These are phyloP conservation scores for Tuber melanosporum DNA, from an alignment of 495 filamentous ascomycete genomes.

Conservation along the genomic window DNA sequence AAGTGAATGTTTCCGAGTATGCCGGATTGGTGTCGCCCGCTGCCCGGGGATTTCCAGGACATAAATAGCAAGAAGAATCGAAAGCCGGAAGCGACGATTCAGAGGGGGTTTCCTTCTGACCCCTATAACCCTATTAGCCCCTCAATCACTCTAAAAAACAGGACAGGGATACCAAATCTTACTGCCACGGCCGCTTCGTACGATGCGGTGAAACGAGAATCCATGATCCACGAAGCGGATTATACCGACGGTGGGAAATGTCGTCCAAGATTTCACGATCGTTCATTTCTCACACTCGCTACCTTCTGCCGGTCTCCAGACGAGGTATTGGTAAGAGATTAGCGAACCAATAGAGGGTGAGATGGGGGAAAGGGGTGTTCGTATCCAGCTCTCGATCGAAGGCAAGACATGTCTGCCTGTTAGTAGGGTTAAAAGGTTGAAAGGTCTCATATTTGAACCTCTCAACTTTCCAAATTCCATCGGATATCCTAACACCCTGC, in stretches of 20 bases:
- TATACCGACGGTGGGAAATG: constrained; percentile 92
- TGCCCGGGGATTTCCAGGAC: constrained; percentile 86
- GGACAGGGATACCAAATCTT: constrained; percentile 45
- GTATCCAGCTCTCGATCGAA: neutral
- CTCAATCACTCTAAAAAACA: neutral
- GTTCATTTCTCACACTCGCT: neutral
- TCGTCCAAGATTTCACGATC: constrained; percentile 67
- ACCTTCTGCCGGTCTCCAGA: neutral
- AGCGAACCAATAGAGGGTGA: neutral
- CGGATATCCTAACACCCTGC: neutral
- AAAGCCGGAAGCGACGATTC: constrained; percentile 70
- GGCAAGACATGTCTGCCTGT: neutral
- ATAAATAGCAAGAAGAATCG: constrained; percentile 90
- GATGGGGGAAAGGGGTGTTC: neutral
- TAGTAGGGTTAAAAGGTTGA: neutral
- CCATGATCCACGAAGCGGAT: constrained; percentile 82
- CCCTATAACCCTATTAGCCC: constrained; percentile 50
- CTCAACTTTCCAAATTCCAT: neutral
- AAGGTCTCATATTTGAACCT: neutral
- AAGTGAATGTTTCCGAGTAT: constrained; percentile 82
- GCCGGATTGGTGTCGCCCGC: constrained; percentile 81
- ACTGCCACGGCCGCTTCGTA: constrained; percentile 98
- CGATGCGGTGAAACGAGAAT: constrained; percentile 91
- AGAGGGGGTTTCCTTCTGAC: constrained; percentile 77
- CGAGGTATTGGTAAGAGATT: neutral